These are phyloP conservation scores for Biscogniauxia marginata DNA, from an alignment of 2,329 filamentous ascomycete genomes.

Conservation along the genomic window DNA sequence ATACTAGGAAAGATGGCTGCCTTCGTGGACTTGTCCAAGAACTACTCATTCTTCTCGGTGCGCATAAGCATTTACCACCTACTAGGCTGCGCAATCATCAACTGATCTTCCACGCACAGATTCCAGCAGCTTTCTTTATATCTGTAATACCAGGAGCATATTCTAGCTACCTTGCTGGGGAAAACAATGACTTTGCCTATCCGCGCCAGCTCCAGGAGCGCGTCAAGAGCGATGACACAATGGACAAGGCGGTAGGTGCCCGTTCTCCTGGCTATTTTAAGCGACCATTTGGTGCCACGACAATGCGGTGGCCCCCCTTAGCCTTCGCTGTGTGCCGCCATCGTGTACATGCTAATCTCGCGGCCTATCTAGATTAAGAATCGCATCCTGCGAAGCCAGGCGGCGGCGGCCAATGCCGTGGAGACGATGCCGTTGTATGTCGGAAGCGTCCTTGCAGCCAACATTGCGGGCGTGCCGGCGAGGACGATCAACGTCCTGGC, in stretches of 20 bases:
- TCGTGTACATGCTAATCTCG: not conserved
- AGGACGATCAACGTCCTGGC: conserved; percentile 40
- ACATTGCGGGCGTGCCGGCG: conserved; percentile 39
- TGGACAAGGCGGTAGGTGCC: conserved; percentile 18
- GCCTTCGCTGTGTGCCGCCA: not conserved
- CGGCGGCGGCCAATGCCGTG: conserved; percentile 18
- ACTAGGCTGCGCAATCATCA: not conserved
- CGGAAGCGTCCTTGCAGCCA: conserved; percentile 43
- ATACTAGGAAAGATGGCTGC: conserved; percentile 10
- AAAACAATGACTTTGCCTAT: conserved; percentile 15
- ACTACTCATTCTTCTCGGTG: conserved; percentile 26
- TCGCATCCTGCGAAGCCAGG: conserved; percentile 21
- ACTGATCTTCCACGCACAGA: conserved; percentile 3
- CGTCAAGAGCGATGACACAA: conserved; percentile 16
- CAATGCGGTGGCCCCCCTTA: not conserved
- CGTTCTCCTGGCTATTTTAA: not conserved
- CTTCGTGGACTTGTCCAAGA: conserved; percentile 18
- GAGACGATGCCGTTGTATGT: conserved; percentile 22
- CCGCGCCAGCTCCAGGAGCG: conserved; percentile 13
- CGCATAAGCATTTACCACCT: not conserved
- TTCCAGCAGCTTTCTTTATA: conserved; percentile 18
- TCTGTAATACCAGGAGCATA: conserved; percentile 10
- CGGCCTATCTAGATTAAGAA: conserved; percentile 16
- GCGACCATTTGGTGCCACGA: not conserved
- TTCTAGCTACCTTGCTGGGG: conserved; percentile 6